Base-by-base conservation (phyloP, 768 basidiomycete species). In the Boletus pseudopeckii region DNA sequence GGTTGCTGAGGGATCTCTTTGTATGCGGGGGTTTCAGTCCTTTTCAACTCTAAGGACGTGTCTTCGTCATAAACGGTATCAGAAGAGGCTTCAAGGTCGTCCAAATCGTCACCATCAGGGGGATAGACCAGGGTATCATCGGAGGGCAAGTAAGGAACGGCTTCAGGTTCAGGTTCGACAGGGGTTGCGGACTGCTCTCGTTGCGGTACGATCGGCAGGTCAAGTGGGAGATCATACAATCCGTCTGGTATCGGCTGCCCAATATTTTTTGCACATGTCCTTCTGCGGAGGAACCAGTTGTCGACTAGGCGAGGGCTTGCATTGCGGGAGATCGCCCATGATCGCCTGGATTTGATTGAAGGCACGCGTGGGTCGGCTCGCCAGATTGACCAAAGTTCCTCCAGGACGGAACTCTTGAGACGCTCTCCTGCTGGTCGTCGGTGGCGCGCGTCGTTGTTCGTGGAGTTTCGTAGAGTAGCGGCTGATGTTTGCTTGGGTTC, bases 311-410 rank as follows among this genome's bases (percentile, higher is more conserved):
- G 56, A 26, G 62, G 57, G 32, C 30, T 56, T 38, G 59, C 59
- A 28, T 55, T 40, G 46, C 58, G 68, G 8, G 61, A 64, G 40
- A 54, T 53, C 0, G 68, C 68, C 68, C 68, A 69, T 24, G 52
- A 55, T 34, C 53, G 61, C 41, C 68, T 52, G n/a, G 70, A 69
- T 26, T 47, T 52, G 33, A 68, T 9, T 3, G 70, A 62, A 30
- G 68, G 68, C 4, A 69, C 57, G 38, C 70, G 68, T 9, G 59
- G 66, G 48, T 72, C 45, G 8, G 54, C 45, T 38, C 33, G 60
- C 68, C 70, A 69, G 38, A 69, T 69, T 5, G 50, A 60, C 66
- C 65, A 68, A 22, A 69, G 70, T 17, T 69, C 68, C 39, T 51
- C 30, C 18, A 68, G 53, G 38, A 57, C 42, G 1, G 52, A 50